phyloP scores from a whole-genome alignment of 2,329 filamentous ascomycete species.

The Aspergillus sergii region DNA sequence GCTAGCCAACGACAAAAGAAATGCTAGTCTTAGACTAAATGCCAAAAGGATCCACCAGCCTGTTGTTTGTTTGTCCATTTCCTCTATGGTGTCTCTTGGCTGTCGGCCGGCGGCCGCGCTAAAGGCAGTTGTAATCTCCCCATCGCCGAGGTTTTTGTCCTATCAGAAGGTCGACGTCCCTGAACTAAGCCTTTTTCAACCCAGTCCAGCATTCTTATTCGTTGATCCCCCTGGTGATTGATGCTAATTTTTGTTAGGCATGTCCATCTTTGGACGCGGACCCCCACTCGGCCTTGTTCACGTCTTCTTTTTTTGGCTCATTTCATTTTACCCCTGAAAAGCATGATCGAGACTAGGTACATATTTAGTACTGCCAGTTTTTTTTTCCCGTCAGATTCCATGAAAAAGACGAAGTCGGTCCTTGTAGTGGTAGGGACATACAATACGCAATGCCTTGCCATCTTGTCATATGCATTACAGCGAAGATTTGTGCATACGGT shows the following conservation, averaged over 20 bases:
- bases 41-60: slow-evolving; percentile 7
- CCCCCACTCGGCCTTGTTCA: not conserved
- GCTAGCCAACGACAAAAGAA: slow-evolving; percentile 6
- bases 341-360: not conserved
- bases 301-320: slow-evolving; percentile 8
- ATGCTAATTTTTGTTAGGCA: slow-evolving; percentile 1
- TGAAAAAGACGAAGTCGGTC: not conserved
- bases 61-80: slow-evolving; percentile 19
- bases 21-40: slow-evolving; percentile 9
- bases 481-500: not conserved
- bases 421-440: not conserved
- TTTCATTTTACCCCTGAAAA: slow-evolving; percentile 7
- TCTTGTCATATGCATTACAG: not conserved
- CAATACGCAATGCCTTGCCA: too few species aligned
- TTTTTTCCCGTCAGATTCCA: not conserved
- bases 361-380: not conserved
- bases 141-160: slow-evolving; percentile 8
- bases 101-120: slow-evolving; percentile 9
- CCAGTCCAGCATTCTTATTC: not conserved
- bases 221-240: slow-evolving; percentile 4
- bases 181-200: slow-evolving; percentile 9
- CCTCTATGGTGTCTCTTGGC: slow-evolving; percentile 10
- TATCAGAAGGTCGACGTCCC: slow-evolving; percentile 16
- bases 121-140: slow-evolving; percentile 12
- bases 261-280: slow-evolving; percentile 2